These are phyloP conservation scores for Saccharomycopsis crataegensis DNA, from an alignment of 1,139 yeast species.

Conservation along the genomic window DNA sequence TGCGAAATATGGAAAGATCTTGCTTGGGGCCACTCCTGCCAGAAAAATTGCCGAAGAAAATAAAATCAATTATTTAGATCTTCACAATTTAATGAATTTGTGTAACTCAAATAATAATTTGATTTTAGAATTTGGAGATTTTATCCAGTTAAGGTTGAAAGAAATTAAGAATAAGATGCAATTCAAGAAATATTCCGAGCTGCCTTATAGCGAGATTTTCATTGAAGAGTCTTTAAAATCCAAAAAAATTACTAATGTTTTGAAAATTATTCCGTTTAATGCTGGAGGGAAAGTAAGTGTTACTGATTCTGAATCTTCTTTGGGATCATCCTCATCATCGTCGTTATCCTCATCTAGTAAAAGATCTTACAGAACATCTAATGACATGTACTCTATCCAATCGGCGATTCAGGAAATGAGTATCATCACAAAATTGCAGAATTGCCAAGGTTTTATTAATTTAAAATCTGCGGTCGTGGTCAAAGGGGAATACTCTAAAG, in stretches of 20 bases:
- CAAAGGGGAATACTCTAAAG: conserved; percentile 37
- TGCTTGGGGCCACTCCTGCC: conserved; percentile 15
- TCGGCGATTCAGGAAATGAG: conserved; percentile 43
- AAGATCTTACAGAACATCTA: too few species aligned
- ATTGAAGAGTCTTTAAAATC: conserved; percentile 25
- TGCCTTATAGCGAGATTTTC: conserved; percentile 39
- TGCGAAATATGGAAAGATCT: not conserved
- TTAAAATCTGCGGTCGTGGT: conserved; percentile 38
- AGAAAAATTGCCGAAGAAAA: conserved; percentile 12
- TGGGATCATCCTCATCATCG: not conserved
- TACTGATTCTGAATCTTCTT: not conserved
- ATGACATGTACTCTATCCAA: conserved; percentile 20
- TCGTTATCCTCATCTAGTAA: not conserved
- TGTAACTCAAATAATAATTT: conserved; percentile 16
- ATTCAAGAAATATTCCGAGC: conserved; percentile 37
- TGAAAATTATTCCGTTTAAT: conserved; percentile 47
- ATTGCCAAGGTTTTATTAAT: conserved; percentile 36
- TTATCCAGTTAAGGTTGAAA: conserved; percentile 8
- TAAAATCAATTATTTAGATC: conserved; percentile 7
- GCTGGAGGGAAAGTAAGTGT: conserved; percentile 27
- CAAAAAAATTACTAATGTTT: conserved; percentile 28
- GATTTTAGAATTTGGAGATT: conserved; percentile 17
- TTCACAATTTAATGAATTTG: conserved; percentile 15
- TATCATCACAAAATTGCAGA: conserved; percentile 33
- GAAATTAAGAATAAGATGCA: conserved; percentile 20